Base-by-base conservation (phyloP, 331 rosid genomes). In the Quercus lobata region DNA sequence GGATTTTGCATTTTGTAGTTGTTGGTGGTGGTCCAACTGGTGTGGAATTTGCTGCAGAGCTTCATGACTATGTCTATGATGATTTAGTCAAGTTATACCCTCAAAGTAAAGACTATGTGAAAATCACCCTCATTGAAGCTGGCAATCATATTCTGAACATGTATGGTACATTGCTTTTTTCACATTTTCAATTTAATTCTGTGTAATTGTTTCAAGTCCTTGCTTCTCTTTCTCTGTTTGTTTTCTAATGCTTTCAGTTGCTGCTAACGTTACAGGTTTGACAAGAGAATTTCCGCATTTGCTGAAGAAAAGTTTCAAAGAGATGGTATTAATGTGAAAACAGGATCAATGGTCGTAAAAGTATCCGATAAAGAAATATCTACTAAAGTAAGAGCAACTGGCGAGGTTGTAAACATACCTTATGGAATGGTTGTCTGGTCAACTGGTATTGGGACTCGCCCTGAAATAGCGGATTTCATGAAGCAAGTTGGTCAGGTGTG, bases 1-100 rank as follows among this genome's bases (percentile, higher is more conserved):
- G 95, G 78, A 88, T 93, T 86, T 97, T 93, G 79, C 97, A 93
- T 82, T 95, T 95, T 80, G 99, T 97, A 73, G 73, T 95, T 76
- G 96, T 93, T 78, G 99, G 99, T 61, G 98, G 99, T 76, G 99
- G 99, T 56, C 99, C 99, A 46, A 91, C 99, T 22, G 99, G 99
- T 57, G 99, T 95, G 75, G 99, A 95, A 85, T 95, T 95, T 81
- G 99, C 99, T 58, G 99, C 99, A 63, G 88, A 89, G 77, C 99
- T 95, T 88, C 96, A 95, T 82, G 99, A 95, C 81, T 95, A 80
- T 82, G 94, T 93, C 79, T 90, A 86, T 11, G 97, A 87, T 65
- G 99, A 95, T 86, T 89, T 95, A 83, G 83, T 83, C 83, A 83
- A 83, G 53, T 78, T 95, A 58, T 95, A 93, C 83, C 99, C 99